Percentiles rank a stretch among this genome's conserved stretches.
Conservation (phyloP, 192 early-diverging fungal genomes). For the Coemansia pectinata region DNA sequence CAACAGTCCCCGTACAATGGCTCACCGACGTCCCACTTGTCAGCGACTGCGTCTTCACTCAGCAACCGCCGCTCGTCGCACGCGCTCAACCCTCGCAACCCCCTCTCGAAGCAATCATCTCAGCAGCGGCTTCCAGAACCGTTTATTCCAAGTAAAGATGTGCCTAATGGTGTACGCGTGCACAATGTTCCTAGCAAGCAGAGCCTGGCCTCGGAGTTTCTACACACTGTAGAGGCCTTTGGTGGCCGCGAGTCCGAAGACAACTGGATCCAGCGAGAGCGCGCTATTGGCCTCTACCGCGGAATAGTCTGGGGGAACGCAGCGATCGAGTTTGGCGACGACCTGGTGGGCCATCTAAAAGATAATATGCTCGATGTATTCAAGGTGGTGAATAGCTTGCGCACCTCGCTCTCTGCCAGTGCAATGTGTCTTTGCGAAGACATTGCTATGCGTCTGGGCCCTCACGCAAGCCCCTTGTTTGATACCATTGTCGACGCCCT, state of each 20-base stretch:
- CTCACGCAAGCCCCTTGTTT: conserved; percentile 28
- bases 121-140: conserved; percentile 18
- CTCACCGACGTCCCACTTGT: conserved; percentile 11
- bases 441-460: conserved; percentile 44
- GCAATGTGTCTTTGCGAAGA: conserved; percentile 51
- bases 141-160: conserved; percentile 32
- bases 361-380: conserved; percentile 40
- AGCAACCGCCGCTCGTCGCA: conserved; percentile 15
- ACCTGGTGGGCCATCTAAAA: conserved; percentile 31
- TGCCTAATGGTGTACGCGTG: conserved; percentile 31
- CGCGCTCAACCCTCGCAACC: conserved; percentile 17
- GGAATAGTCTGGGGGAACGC: conserved; percentile 54
- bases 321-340: conserved; percentile 36
- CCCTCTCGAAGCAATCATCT: conserved; percentile 29
- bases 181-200: conserved; percentile 37
- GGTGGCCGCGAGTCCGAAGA: conserved; percentile 47
- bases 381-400: conserved; percentile 45
- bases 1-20: conserved; percentile 8
- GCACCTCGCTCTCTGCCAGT: conserved; percentile 44
- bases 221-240: conserved; percentile 30
- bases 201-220: conserved; percentile 37
- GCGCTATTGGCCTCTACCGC: conserved; percentile 43
- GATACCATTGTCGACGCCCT: conserved; percentile 39
- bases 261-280: conserved; percentile 52
- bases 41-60: conserved; percentile 16